These are phyloP conservation scores for Penicillium sp. DNA, from an alignment of 2,329 filamentous ascomycete genomes.

Conservation along the genomic window DNA sequence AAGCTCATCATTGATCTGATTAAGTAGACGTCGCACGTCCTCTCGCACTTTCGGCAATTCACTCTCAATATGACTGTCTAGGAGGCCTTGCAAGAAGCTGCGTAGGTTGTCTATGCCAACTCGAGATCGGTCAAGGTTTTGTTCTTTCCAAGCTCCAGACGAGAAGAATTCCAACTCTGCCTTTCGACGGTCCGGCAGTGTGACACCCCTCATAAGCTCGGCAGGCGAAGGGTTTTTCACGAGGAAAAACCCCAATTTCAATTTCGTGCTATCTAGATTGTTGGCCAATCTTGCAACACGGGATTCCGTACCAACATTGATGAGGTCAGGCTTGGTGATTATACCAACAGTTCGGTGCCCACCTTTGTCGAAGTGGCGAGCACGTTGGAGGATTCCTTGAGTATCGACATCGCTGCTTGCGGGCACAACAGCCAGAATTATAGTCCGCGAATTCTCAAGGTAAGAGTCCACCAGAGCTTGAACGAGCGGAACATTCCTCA, in stretches of 20 bases:
- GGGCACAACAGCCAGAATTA: constrained; percentile 53
- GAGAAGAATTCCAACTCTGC: constrained; percentile 26
- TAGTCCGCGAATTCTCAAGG: constrained; percentile 47
- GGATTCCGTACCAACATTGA: constrained; percentile 27
- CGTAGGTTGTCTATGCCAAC: constrained; percentile 29
- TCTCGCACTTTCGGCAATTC: constrained; percentile 28
- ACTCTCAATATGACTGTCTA: constrained; percentile 28
- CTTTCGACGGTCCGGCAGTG: constrained; percentile 4
- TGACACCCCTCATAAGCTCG: constrained; percentile 24
- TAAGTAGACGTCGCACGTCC: constrained; percentile 23
- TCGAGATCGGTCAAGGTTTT: constrained; percentile 20
- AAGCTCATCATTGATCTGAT: constrained; percentile 18
- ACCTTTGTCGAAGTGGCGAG: constrained; percentile 37
- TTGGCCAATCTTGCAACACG: constrained; percentile 32
- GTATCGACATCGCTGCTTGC: constrained; percentile 49
- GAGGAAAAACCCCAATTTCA: constrained; percentile 36
- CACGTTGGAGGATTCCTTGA: constrained; percentile 46
- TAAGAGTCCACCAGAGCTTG: constrained; percentile 51
- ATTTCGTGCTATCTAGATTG: constrained; percentile 32
- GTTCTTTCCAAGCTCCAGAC: constrained; percentile 22
- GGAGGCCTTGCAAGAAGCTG: constrained; percentile 25
- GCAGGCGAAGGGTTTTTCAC: constrained; percentile 32
- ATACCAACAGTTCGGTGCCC: constrained; percentile 48
- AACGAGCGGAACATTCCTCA: constrained; percentile 61
- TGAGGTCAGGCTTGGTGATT: constrained; percentile 54